phyloP scores from a whole-genome alignment of 2,329 filamentous ascomycete species.

The Teratosphaeria nubilosa region DNA sequence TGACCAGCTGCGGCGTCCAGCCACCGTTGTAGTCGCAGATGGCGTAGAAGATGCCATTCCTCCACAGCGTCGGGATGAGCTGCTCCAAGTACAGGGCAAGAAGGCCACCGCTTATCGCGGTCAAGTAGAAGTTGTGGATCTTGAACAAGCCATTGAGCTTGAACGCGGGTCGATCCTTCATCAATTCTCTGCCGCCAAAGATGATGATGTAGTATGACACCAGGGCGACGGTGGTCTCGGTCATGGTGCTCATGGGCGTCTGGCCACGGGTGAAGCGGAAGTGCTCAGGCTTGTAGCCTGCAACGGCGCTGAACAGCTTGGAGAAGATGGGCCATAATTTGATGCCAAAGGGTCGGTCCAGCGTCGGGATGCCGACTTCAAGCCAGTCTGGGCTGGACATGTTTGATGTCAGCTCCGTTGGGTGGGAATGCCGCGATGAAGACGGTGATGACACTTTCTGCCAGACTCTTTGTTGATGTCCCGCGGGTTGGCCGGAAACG shows the following conservation, averaged over 20 bases:
- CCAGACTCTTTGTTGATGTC: not conserved
- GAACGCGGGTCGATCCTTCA: constrained; percentile 77
- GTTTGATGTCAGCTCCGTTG: not conserved
- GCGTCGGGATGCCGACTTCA: constrained; percentile 53
- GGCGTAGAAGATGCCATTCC: constrained; percentile 74
- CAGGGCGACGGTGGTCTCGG: constrained; percentile 70
- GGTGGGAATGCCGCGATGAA: not conserved
- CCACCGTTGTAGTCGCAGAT: constrained; percentile 77
- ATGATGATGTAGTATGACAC: constrained; percentile 86
- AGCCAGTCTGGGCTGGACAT: constrained; percentile 37
- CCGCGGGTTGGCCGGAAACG: not conserved
- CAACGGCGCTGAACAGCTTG: constrained; percentile 65
- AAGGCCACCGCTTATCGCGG: constrained; percentile 68
- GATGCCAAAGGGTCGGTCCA: constrained; percentile 87
- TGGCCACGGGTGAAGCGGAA: constrained; percentile 73
- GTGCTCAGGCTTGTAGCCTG: constrained; percentile 74
- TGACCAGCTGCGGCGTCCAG: constrained; percentile 87
- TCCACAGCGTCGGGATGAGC: constrained; percentile 70
- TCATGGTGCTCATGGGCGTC: constrained; percentile 84
- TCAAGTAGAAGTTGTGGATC: constrained; percentile 93
- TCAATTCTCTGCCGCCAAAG: constrained; percentile 82
- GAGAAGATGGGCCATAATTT: constrained; percentile 77
- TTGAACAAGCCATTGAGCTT: constrained; percentile 86
- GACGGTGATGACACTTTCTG: not conserved
- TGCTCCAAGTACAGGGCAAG: constrained; percentile 84